Conservation (phyloP, 2,329 filamentous ascomycete species). For the Chaetomiaceae sp. region DNA sequence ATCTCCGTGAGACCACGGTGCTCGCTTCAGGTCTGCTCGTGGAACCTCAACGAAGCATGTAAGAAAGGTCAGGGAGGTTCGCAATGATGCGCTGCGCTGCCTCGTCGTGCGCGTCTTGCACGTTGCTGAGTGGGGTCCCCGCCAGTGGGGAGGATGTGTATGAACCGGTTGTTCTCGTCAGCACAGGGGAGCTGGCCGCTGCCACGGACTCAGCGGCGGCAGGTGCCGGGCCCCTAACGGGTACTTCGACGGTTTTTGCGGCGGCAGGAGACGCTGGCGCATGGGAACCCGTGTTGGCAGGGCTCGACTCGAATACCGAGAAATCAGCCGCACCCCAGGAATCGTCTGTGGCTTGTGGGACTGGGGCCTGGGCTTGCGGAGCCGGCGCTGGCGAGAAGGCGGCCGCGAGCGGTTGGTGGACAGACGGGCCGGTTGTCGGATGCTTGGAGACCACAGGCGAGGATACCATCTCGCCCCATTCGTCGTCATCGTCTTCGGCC, state of each 20-base stretch:
- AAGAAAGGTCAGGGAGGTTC: conserved; percentile 33
- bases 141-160: background rate
- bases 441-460: conserved; percentile 29
- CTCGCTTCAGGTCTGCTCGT: background rate
- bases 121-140: background rate
- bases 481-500: conserved; percentile 44
- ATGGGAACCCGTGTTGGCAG: background rate
- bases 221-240: background rate
- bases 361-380: background rate
- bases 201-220: background rate
- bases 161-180: background rate
- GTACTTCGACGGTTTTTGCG: background rate
- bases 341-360: background rate
- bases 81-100: conserved; percentile 24
- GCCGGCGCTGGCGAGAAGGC: background rate
- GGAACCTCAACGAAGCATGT: conserved; percentile 32
- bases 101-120: conserved; percentile 16
- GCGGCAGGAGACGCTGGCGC: background rate
- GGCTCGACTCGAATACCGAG: conserved; percentile 20
- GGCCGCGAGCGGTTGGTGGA: background rate
- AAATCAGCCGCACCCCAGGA: conserved; percentile 23
- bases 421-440: background rate
- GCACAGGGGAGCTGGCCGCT: background rate
- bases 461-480: conserved; percentile 59
- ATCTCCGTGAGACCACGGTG: background rate